These are phyloP conservation scores for Fomitiporia mediterranea DNA, from an alignment of 1,284 basidiomycete species.

Conservation along the genomic window DNA sequence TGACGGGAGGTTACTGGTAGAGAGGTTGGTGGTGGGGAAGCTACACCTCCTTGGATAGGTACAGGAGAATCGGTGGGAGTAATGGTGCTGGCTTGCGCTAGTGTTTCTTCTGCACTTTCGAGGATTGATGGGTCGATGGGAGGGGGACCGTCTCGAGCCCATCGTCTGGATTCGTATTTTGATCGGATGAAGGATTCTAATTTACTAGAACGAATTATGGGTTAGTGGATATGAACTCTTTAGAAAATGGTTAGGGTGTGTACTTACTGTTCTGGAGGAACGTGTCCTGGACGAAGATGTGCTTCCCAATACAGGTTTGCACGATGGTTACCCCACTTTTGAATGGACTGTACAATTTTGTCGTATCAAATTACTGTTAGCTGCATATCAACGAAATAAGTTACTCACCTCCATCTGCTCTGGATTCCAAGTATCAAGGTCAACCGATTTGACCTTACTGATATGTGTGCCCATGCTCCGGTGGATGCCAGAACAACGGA, in stretches of 20 bases:
- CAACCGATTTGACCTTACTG: conserved; percentile 94
- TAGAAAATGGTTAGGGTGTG: background rate
- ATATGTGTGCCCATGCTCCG: conserved; percentile 98
- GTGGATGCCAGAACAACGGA: conserved; percentile 97
- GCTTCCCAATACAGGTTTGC: conserved; percentile 98
- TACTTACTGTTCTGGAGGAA: conserved; percentile 92
- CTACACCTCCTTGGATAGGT: conserved; percentile 24
- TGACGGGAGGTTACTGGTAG: conserved; percentile 41
- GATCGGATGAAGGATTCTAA: conserved; percentile 97
- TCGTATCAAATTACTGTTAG: background rate
- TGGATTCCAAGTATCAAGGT: conserved; percentile 96
- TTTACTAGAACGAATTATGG: conserved; percentile 69
- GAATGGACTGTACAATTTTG: conserved; percentile 54
- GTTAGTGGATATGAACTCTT: background rate
- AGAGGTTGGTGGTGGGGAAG: conserved; percentile 26
- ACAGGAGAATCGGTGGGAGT: conserved; percentile 24
- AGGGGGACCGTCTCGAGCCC: conserved; percentile 86
- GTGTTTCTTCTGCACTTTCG: conserved; percentile 41
- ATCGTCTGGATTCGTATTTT: conserved; percentile 91
- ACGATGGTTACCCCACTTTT: conserved; percentile 91
- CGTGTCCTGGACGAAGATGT: conserved; percentile 88
- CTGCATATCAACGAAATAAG: conserved; percentile 6
- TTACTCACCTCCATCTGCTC: conserved; percentile 89
- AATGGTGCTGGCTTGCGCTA: conserved; percentile 23
- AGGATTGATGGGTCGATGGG: conserved; percentile 81